Base-by-base conservation (phyloP, 192 early-diverging fungal genomes). In the Coemansia sp. region DNA sequence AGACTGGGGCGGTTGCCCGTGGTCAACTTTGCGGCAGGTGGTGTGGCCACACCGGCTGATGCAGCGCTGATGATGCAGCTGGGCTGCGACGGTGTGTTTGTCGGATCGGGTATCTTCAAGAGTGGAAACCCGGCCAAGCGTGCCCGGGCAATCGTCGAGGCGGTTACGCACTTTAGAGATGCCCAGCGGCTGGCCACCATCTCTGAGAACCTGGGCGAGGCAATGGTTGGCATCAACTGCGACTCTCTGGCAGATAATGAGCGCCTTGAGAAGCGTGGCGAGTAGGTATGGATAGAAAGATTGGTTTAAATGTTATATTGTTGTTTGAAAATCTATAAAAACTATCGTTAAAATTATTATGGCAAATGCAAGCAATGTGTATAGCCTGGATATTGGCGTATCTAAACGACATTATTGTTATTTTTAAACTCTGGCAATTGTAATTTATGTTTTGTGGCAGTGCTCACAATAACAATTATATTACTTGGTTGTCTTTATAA, bases 1-100 rank as follows among this genome's bases (percentile, higher is more conserved):
- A 82, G 84, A 52, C 82, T 97, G 30, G 93, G 92, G 43, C 88
- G 94, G 58, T 80, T 99, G 24, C 95, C 97, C 38, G 93, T 99
- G 42, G 95, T 97, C 71, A 97, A 97, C 85, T 99, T 99, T 84
- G 95, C 97, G 60, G 94, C 94, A 33, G 94, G 92, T 59, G 95
- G 94, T 78, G 85, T 98, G 64, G 95, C 97, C 18, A 99, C 97
- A 31, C 97, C 97, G 24, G 95, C 95, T 23, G 97, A 99, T 85
- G 97, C 95, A 52, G 97, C 94, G 11, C 63, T 99, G 63, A 97
- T 99, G 95, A 99, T 99, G 95, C 94, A 98, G 83, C 83, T 97
- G 43, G 97, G 97, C 38, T 92, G 94, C 81, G 94, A 97, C 80
- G 97, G 97, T 82, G 95, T 92, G 60, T 95, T 99, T 83, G 95